phyloP scores from a whole-genome alignment of 768 basidiomycete genomes.

The Lepiota brunneoincarnata region DNA sequence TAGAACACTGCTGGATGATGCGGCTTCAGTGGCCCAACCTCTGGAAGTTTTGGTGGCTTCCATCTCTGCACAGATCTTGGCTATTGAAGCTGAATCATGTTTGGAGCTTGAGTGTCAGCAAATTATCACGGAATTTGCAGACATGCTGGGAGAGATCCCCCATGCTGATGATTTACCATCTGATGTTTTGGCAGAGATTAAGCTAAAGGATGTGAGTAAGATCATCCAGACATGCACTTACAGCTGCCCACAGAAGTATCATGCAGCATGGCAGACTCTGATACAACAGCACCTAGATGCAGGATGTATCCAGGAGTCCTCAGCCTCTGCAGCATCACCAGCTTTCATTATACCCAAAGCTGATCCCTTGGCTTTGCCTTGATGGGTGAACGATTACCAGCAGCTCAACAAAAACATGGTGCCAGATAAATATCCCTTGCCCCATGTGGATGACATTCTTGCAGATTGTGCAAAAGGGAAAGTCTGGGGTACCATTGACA shows the following conservation, averaged over 20 bases:
- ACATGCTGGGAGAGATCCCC: constrained; percentile 25
- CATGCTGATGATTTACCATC: constrained; percentile 24
- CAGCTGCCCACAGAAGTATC: constrained; percentile 20
- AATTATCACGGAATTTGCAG: constrained; percentile 10
- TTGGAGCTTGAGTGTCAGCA: not conserved
- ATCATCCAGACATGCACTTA: constrained; percentile 14
- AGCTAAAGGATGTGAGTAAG: constrained; percentile 25
- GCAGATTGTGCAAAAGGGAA: constrained; percentile 18
- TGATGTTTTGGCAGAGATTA: constrained; percentile 19
- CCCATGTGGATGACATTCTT: constrained; percentile 21
- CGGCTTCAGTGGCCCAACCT: not conserved
- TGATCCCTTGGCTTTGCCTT: constrained; percentile 23
- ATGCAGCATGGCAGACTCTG: constrained; percentile 24
- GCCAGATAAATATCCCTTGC: constrained; percentile 20
- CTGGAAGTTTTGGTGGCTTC: no score
- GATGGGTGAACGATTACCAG: constrained; percentile 34
- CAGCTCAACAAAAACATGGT: constrained; percentile 23
- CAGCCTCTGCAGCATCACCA: constrained; percentile 25
- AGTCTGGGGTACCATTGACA: constrained; percentile 16
- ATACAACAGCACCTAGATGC: constrained; percentile 30
- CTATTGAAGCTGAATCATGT: not conserved
- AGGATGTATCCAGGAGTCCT: constrained; percentile 25
- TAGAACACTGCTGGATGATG: not conserved
- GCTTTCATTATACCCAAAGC: constrained; percentile 35
- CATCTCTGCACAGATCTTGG: not conserved